Evolutionary conservation across 257 asterid genomes (phyloP), one percentile per base, ranked within the genome.

Genomic region (Anisodus acutangulus): DNA sequence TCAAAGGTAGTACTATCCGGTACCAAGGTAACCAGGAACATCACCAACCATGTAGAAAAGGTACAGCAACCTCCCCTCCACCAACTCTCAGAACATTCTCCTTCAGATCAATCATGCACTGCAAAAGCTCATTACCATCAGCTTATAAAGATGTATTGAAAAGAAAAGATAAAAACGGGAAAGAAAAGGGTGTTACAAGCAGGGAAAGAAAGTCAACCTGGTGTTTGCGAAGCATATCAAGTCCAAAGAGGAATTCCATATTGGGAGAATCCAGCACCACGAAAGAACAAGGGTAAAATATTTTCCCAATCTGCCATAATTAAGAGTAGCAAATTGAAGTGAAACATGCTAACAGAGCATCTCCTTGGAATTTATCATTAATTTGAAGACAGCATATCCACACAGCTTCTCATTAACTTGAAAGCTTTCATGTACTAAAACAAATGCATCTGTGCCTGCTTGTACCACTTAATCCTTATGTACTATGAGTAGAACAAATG

Each of bases 171-270:
- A 76, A 78, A 82, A 78, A 62, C 78, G 68, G 74, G 4, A 84
- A 74, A 78, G 63, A 78, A 78, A 15, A 66, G 83, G 60, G 85
- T 41, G 57, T 82, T 93, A 91, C 64, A 53, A 7, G 5, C 81
- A 78, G 68, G 74, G 4, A 84, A 74, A 78, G 63, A 78, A 78
- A 15, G 81, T 26, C 39, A 78, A 78, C 98, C 91, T 97, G 99
- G 89, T 97, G 99, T 90, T 97, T 97, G 85, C 97, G 98, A 82
- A 97, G 97, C 99, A 95, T 97, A 83, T 97, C 99, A 91, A 97
- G 90, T 57, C 99, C 98, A 89, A 97, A 97, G 57, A 97, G 96
- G 89, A 97, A 97, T 84, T 95, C 99, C 98, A 97, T 97, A 91
- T 95, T 97, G 80, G 98, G 96, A 81, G 95, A 84, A 91, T 97